phyloP scores from a whole-genome alignment of 768 basidiomycete genomes.

The Kwoniella europaea region DNA sequence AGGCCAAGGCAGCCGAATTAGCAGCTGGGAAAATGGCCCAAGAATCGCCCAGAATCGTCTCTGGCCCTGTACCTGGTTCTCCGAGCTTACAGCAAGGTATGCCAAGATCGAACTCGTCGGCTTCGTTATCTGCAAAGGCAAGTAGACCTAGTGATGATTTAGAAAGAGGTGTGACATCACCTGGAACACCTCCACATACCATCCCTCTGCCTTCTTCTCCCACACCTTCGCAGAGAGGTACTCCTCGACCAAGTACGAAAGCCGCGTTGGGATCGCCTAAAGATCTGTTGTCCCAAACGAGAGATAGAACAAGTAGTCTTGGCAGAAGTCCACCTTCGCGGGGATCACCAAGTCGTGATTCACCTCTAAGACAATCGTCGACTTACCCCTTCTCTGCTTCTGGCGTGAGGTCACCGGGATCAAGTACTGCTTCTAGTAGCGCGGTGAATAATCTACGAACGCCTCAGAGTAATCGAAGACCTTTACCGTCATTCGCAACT shows the following conservation, averaged over 20 bases:
- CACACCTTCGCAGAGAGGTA: constrained; percentile 11
- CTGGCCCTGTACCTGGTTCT: constrained; percentile 58
- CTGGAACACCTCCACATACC: constrained; percentile 37
- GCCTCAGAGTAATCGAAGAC: constrained; percentile 30
- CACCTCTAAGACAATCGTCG: constrained; percentile 33
- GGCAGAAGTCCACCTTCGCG: constrained; percentile 31
- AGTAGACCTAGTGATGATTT: not conserved
- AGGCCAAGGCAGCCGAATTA: constrained; percentile 73
- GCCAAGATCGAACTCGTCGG: constrained; percentile 26
- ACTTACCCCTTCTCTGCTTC: constrained; percentile 18
- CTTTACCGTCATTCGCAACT: constrained; percentile 10
- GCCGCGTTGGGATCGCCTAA: constrained; percentile 19
- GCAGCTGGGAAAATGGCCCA: constrained; percentile 59
- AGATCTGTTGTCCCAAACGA: constrained; percentile 16
- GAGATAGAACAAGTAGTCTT: constrained; percentile 27
- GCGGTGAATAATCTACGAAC: constrained; percentile 11
- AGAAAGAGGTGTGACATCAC: constrained; percentile 15
- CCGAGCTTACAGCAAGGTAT: constrained; percentile 30
- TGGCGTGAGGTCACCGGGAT: constrained; percentile 22
- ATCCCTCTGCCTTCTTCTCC: constrained; percentile 56
- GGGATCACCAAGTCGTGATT: constrained; percentile 31
- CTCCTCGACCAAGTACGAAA: constrained; percentile 7
- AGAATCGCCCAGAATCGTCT: constrained; percentile 57
- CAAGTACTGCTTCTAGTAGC: constrained; percentile 2
- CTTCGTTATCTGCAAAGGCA: constrained; percentile 5